Conservation (phyloP, 2,329 filamentous ascomycete genomes). For the Epicoccum sorghinum region DNA sequence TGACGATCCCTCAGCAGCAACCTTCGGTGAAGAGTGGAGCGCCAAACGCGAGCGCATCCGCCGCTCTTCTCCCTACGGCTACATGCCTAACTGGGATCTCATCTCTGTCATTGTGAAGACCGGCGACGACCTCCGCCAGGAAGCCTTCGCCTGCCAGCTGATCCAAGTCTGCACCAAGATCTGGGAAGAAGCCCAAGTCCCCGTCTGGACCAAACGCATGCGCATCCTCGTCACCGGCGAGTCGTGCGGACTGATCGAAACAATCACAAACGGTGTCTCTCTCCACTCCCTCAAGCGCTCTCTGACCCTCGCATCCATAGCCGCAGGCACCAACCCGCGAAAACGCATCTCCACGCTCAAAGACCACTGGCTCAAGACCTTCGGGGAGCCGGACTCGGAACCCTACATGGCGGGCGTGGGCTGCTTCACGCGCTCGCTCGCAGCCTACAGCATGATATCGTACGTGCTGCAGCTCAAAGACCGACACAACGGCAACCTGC, state of each 20-base stretch:
- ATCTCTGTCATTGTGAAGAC: constrained; percentile 89
- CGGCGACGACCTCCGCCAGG: constrained; percentile 79
- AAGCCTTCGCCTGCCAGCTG: constrained; percentile 85
- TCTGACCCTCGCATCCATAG: constrained; percentile 75
- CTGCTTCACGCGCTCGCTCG: constrained; percentile 80
- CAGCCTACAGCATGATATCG: constrained; percentile 83
- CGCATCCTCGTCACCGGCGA: constrained; percentile 85
- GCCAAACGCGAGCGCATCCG: constrained; percentile 83
- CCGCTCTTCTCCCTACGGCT: constrained; percentile 82
- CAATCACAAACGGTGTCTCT: constrained; percentile 87
- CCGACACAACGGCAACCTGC: constrained; percentile 83
- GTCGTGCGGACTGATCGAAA: constrained; percentile 83
- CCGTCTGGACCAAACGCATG: constrained; percentile 91
- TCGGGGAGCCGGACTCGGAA: constrained; percentile 72
- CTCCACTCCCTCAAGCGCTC: constrained; percentile 83
- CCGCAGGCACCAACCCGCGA: constrained; percentile 73
- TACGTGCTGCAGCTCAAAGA: constrained; percentile 87
- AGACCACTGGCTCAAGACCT: constrained; percentile 81
- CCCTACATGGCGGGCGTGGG: constrained; percentile 74
- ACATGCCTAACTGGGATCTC: constrained; percentile 90
- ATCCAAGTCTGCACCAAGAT: constrained; percentile 83
- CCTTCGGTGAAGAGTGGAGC: constrained; percentile 86
- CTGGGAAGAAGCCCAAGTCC: constrained; percentile 74
- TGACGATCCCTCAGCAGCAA: constrained; percentile 83
- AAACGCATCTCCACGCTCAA: constrained; percentile 79